phyloP scores from a whole-genome alignment of 2,329 filamentous ascomycete genomes.

The Bretziella fagacearum region DNA sequence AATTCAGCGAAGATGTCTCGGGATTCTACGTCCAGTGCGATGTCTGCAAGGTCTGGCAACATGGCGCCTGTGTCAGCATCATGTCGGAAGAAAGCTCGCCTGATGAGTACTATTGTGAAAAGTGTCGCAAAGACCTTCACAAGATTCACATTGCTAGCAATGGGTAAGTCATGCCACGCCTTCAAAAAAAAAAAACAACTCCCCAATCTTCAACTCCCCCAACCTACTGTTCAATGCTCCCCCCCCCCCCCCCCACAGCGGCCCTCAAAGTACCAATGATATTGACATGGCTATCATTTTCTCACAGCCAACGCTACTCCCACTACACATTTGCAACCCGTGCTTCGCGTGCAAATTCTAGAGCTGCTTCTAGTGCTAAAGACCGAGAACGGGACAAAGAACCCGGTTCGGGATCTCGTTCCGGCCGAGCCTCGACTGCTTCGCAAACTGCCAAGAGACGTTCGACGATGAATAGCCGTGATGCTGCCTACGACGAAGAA shows the following conservation, averaged over 20 bases:
- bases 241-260: background rate
- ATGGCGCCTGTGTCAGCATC: slow-evolving; percentile 93
- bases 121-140: slow-evolving; percentile 83
- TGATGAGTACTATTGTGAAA: slow-evolving; percentile 95
- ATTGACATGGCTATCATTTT: slow-evolving; percentile 1
- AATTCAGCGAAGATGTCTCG: slow-evolving; percentile 68
- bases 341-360: slow-evolving; percentile 37
- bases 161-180: slow-evolving; percentile 48
- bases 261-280: background rate
- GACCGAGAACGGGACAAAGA: slow-evolving; percentile 44
- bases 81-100: slow-evolving; percentile 85
- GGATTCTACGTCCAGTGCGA: slow-evolving; percentile 98
- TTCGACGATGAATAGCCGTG: slow-evolving; percentile 93
- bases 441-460: slow-evolving; percentile 58
- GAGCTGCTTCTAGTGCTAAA: slow-evolving; percentile 35
- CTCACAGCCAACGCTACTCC: slow-evolving; percentile 44
- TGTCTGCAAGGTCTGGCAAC: slow-evolving; percentile 95
- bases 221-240: slow-evolving; percentile 6
- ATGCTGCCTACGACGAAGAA: slow-evolving; percentile 90
- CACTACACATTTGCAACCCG: slow-evolving; percentile 46
- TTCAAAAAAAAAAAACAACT: background rate
- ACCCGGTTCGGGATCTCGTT: slow-evolving; percentile 39
- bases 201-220: no score
- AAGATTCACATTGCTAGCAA: slow-evolving; percentile 63
- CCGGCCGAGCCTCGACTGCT: slow-evolving; percentile 33